Percentiles rank a stretch among this genome's conserved stretches.
Evolutionary conservation across 306 rosid species (phyloP).

Genomic region (Erythrophleum fordii): DNA sequence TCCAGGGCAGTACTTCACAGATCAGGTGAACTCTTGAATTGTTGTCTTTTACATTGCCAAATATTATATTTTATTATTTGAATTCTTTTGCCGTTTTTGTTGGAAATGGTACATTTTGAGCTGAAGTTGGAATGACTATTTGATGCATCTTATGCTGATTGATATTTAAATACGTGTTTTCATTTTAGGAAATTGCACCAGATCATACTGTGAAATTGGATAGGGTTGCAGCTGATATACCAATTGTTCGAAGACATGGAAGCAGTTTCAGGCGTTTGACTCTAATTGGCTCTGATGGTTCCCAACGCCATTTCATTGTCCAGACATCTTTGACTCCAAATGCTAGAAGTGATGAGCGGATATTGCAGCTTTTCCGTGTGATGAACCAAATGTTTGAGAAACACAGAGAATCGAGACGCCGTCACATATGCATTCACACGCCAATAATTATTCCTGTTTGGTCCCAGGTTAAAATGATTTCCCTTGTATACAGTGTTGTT

Average conservation of each 20-base stretch:
- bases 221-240: conserved; percentile 97
- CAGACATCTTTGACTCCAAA: conserved; percentile 99
- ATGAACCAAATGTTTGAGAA: conserved; percentile 99
- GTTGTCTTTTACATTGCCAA: conserved; percentile 12
- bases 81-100: neutral
- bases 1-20: conserved; percentile 95
- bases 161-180: conserved; percentile 23
- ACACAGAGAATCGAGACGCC: conserved; percentile 99
- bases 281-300: conserved; percentile 97
- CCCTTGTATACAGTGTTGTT: conserved; percentile 25
- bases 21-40: conserved; percentile 69
- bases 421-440: conserved; percentile 92
- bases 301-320: conserved; percentile 98
- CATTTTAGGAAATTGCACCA: conserved; percentile 87
- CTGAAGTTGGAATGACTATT: too few relatives aligned
- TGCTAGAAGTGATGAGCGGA: conserved; percentile 98
- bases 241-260: conserved; percentile 98
- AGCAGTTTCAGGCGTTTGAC: conserved; percentile 99
- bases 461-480: conserved; percentile 79
- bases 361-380: conserved; percentile 97
- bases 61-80: neutral
- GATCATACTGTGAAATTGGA: conserved; percentile 96
- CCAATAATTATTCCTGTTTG: conserved; percentile 99
- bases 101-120: conserved; percentile 8
- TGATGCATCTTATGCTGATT: conserved; percentile 37